Evolutionary conservation across 2,329 filamentous ascomycete genomes (phyloP).

Genomic region (Fusarium humuli): DNA sequence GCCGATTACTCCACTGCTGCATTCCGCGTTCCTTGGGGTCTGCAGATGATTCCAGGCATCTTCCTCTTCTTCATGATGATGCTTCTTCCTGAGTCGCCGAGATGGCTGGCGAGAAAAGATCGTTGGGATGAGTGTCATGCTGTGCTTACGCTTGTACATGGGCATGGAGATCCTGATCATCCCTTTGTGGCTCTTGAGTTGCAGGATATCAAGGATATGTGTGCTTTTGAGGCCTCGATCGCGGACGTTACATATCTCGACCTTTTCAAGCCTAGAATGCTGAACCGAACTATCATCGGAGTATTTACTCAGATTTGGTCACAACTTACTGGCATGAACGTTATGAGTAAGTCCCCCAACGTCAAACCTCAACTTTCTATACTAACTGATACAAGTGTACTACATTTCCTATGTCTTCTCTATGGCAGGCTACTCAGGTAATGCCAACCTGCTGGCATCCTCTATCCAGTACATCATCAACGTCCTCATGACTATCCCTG

Average conservation of each 20-base stretch:
- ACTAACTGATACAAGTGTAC: slow-evolving; percentile 59
- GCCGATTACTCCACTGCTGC: slow-evolving; percentile 65
- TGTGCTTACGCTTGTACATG: slow-evolving; percentile 69
- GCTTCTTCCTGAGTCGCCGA: slow-evolving; percentile 65
- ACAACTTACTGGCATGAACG: slow-evolving; percentile 67
- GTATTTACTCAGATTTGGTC: slow-evolving; percentile 67
- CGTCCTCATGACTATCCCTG: slow-evolving; percentile 81
- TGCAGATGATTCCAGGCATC: slow-evolving; percentile 68
- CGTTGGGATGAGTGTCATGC: slow-evolving; percentile 69
- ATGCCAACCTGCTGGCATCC: slow-evolving; percentile 65
- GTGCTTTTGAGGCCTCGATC: slow-evolving; percentile 78
- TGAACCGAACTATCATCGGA: slow-evolving; percentile 64
- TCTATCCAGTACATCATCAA: slow-evolving; percentile 78
- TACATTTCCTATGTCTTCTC: slow-evolving; percentile 65
- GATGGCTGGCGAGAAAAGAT: slow-evolving; percentile 77
- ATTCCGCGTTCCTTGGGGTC: slow-evolving; percentile 71
- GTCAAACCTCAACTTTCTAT: fast-evolving
- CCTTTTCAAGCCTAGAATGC: slow-evolving; percentile 76
- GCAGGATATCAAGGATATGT: slow-evolving; percentile 77
- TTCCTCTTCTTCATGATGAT: slow-evolving; percentile 70
- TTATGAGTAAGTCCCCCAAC: slow-evolving; percentile 61
- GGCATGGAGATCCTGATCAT: slow-evolving; percentile 71
- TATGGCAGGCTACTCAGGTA: slow-evolving; percentile 56
- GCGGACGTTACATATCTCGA: slow-evolving; percentile 77
- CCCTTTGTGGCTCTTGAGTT: slow-evolving; percentile 76